phyloP scores from a whole-genome alignment of 1,139 yeast species.

The Scheffersomyces insectosa region DNA sequence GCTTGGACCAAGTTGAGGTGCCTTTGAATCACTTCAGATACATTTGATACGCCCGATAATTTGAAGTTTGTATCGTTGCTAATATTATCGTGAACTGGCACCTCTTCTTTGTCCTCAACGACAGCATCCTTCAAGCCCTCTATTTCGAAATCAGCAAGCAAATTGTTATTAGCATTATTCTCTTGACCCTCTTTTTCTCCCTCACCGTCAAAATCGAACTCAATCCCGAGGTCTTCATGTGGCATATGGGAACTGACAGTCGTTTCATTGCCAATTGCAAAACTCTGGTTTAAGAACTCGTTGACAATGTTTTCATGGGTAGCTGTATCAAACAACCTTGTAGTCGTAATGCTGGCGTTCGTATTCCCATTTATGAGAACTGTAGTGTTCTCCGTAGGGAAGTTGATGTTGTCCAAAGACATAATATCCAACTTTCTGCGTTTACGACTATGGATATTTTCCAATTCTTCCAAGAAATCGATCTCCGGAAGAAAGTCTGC shows the following conservation, averaged over 20 bases:
- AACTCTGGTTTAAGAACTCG: too few relatives aligned
- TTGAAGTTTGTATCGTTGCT: slow-evolving; percentile 14
- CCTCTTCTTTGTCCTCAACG: slow-evolving; percentile 1
- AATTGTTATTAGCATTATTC: background rate
- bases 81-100: slow-evolving; percentile 5
- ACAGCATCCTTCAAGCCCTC: slow-evolving; percentile 6
- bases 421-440: slow-evolving; percentile 16
- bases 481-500: slow-evolving; percentile 25
- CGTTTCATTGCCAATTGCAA: too few relatives aligned
- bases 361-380: background rate
- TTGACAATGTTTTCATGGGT: too few relatives aligned
- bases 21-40: too few relatives aligned
- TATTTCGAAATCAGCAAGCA: slow-evolving; percentile 8
- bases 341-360: too few relatives aligned
- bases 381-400: slow-evolving; percentile 6
- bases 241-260: background rate
- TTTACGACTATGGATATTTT: slow-evolving; percentile 8
- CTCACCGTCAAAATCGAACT: slow-evolving; percentile 8
- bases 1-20: too few relatives aligned
- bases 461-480: slow-evolving; percentile 6
- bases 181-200: slow-evolving; percentile 2
- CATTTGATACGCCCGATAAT: background rate
- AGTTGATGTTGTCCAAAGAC: slow-evolving; percentile 8
- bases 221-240: slow-evolving; percentile 5
- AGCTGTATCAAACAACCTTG: too few relatives aligned